Evolutionary conservation across 2,329 filamentous ascomycete genomes (phyloP), one percentile per base, ranked within the genome.

Genomic region (Colletotrichum zoysiae): DNA sequence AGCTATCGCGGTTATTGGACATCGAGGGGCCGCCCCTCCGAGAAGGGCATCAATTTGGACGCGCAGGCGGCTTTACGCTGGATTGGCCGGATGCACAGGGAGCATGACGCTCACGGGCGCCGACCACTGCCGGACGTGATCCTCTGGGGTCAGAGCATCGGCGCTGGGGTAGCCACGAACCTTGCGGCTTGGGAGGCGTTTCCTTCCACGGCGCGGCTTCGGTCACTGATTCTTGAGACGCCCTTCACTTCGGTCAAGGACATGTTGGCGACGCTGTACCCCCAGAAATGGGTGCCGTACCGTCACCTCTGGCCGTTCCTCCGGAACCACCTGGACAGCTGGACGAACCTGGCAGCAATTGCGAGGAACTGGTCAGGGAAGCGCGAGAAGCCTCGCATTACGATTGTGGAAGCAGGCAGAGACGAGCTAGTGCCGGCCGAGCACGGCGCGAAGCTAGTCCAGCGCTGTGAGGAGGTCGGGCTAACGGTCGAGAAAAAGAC

Each of bases 241-340:
- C 93, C 93, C 0, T 95, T 95, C 74, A 87, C 91, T 0, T 93
- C 89, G 55, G 87, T 93, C 67, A 86, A 87, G 70, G 88, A 87
- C 23, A 94, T 95, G 92, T 84, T 95, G 7, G 82, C 88, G 53
- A 89, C 88, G 1, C 80, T 95, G 3, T 95, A 95, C 77, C 93
- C 93, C 1, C 92, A 95, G 76, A 92, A 88, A 75, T 95, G 93
- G 92, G 83, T 95, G 8, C 93, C 93, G 0, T 95, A 95, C 78
- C 87, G 88, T 58, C 90, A 95, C 78, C 84, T 95, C 0, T 89
- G 90, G 85, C 91, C 91, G 0, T 95, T 95, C 77, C 84, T 95
- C 14, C 86, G 92, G 75, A 95, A 87, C 71, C 86, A 88, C 51
- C 80, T 90, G 46, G 86, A 90, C 74, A 89, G 84, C 74, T 86